Percentiles rank a stretch among this genome's conserved stretches.
Conservation (phyloP, 1,139 yeast species). For the Zygotorulaspora mrakii region DNA sequence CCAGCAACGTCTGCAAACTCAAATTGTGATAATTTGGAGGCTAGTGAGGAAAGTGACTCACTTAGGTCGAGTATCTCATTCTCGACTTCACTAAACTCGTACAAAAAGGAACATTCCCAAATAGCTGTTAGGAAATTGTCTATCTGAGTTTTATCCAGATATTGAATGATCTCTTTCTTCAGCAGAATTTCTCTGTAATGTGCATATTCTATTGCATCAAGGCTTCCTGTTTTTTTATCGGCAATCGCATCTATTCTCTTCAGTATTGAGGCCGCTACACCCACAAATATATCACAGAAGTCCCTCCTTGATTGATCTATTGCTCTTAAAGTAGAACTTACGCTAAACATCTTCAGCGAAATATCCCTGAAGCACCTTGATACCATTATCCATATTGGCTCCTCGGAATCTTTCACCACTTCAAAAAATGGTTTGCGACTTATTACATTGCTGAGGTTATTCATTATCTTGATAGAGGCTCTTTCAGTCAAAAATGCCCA, state of each 20-base stretch:
- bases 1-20: conserved; percentile 45
- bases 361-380: conserved; percentile 41
- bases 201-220: conserved; percentile 48
- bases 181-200: conserved; percentile 44
- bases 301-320: conserved; percentile 33
- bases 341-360: conserved; percentile 45
- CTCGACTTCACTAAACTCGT: conserved; percentile 48
- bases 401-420: conserved; percentile 24
- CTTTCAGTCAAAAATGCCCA: conserved; percentile 44
- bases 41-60: conserved; percentile 34
- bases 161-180: conserved; percentile 37
- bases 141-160: conserved; percentile 37
- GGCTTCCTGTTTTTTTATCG: conserved; percentile 42
- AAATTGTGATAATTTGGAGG: conserved; percentile 34
- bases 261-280: conserved; percentile 23
- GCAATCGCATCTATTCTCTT: conserved; percentile 24
- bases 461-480: conserved; percentile 42
- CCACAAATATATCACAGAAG: conserved; percentile 25
- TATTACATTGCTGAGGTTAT: conserved; percentile 43
- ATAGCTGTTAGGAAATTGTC: conserved; percentile 44
- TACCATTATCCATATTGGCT: conserved; percentile 35
- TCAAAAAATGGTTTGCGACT: conserved; percentile 42
- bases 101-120: conserved; percentile 51
- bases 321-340: no score
- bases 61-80: conserved; percentile 34